Evolutionary conservation across 495 filamentous ascomycete species (phyloP), one percentile per base, ranked within the genome.

Genomic region (Jackrogersella multiformis): DNA sequence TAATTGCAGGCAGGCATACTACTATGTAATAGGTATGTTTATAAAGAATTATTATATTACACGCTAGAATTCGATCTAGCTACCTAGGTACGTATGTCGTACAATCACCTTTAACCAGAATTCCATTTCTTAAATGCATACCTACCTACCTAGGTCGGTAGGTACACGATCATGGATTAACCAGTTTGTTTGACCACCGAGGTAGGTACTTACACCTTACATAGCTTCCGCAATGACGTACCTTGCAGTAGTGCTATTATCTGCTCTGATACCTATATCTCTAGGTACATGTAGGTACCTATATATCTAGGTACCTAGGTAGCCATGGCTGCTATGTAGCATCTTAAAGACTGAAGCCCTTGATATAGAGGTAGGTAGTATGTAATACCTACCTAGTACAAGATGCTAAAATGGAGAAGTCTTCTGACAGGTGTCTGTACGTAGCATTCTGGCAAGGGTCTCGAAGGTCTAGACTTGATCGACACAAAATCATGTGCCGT

Each of bases 391-490:
- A 59, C 18, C 36, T 66, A 51, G n/a, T 28, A 59, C 18, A 44
- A 45, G 20, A 57, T 55, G 48, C 54, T 58, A 58, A 42, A 58
- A 44, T 58, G 54, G 61, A 23, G 61, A 35, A 15, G 13, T 3
- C 20, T 41, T 45, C 38, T 66, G 62, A 56, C 64, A 61, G 64
- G 57, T 61, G 26, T 24, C 20, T 46, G 20, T 24, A 46, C 42
- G 42, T 46, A 46, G 26, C 42, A 46, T 46, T 46, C 42, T 18
- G 12, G 51, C 64, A 65, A 61, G 67, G 67, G 24, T 65, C 39
- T 6, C 9, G 28, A 24, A 41, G 56, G 67, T 70, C 67, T 70
- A 70, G 61, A 70, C 30, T 34, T 41, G 67, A 70, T 70, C 61
- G 38, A 36, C 67, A 54, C 42, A 66, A 65, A 48, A 70, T 62